Evolutionary conservation across 2,329 filamentous ascomycete species (phyloP), one percentile per base, ranked within the genome.

Genomic region (Leptodontidium sp.): DNA sequence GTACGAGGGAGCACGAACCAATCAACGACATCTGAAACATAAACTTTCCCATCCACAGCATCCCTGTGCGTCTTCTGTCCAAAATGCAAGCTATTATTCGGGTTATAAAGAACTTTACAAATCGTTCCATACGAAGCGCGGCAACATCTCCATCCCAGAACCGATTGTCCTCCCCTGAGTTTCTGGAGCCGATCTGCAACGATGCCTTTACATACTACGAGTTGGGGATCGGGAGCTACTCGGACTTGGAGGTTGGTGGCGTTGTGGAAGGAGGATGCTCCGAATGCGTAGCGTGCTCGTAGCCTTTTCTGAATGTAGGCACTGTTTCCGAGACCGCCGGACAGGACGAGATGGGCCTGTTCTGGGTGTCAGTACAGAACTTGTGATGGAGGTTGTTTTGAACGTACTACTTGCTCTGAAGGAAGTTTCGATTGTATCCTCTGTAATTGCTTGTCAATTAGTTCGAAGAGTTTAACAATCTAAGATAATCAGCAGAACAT

Each of bases 261-360:
- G 58, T 72, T 71, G 1, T 61, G 52, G 29, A 70, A 71, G 2
- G 43, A 17, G 1, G 67, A 63, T 9, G 45, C 47, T 1, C 55
- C 63, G 8, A 40, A 55, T 2, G 67, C 21, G 47, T 72, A 83
- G 32, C 78, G 77, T 8, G 73, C 73, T 43, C 75, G 73, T 1
- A 82, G 74, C 7, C 75, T 71, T 1, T 75, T 71, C 58, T 81
- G 80, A 4, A 83, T 78, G 68, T 84, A 83, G 17, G 78, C 75
- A 0, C 77, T 80, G 63, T 81, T 82, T 11, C 82, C 80, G 0
- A 83, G 74, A 1, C 82, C 82, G 5, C 82, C 82, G 5, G 79
- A 81, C 1, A 83, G 76, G 0, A 84, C 77, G 1, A 84, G 75
- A 67, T 82, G 74, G 74, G 61, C 76, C 77, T 67, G 29, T 79